Percentiles rank a stretch among this genome's conserved stretches.
Evolutionary conservation across 192 early-diverging fungal species (phyloP).

Genomic region (Backusella morwellensis): DNA sequence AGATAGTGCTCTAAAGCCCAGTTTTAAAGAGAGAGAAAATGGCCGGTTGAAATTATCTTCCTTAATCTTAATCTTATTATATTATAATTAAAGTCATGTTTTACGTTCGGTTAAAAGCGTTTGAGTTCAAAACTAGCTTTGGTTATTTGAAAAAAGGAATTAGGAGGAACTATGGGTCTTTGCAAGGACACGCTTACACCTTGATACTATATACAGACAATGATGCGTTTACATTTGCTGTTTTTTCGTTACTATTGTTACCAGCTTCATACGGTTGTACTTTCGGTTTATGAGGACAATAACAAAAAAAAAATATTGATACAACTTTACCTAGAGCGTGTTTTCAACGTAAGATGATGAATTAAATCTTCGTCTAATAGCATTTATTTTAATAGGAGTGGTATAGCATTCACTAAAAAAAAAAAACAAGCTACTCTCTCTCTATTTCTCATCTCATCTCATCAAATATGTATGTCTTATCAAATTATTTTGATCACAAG

Average conservation of each 20-base stretch:
- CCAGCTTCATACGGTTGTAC: background rate
- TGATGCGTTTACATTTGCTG: background rate
- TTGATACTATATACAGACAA: background rate
- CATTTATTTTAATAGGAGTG: background rate
- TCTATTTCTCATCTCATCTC: background rate
- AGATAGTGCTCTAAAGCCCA: background rate
- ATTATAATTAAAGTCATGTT: background rate
- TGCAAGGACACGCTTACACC: background rate
- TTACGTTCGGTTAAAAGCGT: background rate
- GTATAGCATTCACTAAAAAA: background rate
- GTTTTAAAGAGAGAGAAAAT: background rate
- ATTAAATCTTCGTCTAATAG: background rate
- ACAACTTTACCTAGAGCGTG: background rate
- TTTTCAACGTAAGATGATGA: background rate
- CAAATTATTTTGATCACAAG: background rate
- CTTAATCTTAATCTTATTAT: background rate
- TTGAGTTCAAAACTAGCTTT: background rate
- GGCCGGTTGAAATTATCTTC: background rate
- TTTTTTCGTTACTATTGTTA: background rate
- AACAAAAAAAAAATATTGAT: background rate
- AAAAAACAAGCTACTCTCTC: background rate
- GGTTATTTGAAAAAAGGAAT: background rate
- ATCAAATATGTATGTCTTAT: background rate
- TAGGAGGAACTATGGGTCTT: background rate
- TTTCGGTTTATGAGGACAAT: background rate